Base-by-base conservation (phyloP, 2,329 filamentous ascomycete species). In the Trichoderma endophyticum region DNA sequence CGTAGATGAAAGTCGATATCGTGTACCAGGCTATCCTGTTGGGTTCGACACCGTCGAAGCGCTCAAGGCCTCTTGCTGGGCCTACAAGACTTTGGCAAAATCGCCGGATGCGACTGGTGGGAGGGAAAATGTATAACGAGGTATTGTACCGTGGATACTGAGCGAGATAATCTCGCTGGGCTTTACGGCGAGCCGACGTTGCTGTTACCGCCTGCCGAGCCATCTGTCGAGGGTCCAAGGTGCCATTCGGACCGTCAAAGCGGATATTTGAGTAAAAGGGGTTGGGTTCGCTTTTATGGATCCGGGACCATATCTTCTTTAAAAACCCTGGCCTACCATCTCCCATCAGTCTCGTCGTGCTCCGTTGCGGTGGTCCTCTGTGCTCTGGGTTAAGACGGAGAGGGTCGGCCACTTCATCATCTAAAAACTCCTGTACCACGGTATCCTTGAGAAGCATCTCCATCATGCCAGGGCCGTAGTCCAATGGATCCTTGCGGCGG, bases 381-480 rank as follows among this genome's bases (percentile, higher is more conserved):
- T n/a, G 78, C 74, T 60, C 71, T 80, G 77, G 34, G 71, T 75
- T 71, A 18, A 77, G 81, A 8, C 79, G 76, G 5, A 77, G 70
- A 34, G 77, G 69, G 15, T 80, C 81, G 60, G 78, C 76, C 54
- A 77, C 78, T 57, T 83, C 94, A 77, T 98, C 94, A 5, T 98
- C 94, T 3, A 99, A 87, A 74, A 99, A 99, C 77, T 98, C 96
- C 64, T 91, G 91, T 7, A 99, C 95, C 30, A 99, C 94, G 1
- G 94, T 94, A 81, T 98, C 95, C 79, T 98, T 98, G 60, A 98
- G 86, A 63, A 99, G 86, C 94, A 98, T 97, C 79, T 98, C 96
- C 79, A 97, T 92, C 70, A 94, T 95, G 7, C 94, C 94, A 26
- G 93, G 93, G 3, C 95, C 95, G 79, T 97, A 97, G 79, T 98